Evolutionary conservation across 1,284 basidiomycete species (phyloP), one percentile per base, ranked within the genome.

Genomic region (Sutorius eximius): DNA sequence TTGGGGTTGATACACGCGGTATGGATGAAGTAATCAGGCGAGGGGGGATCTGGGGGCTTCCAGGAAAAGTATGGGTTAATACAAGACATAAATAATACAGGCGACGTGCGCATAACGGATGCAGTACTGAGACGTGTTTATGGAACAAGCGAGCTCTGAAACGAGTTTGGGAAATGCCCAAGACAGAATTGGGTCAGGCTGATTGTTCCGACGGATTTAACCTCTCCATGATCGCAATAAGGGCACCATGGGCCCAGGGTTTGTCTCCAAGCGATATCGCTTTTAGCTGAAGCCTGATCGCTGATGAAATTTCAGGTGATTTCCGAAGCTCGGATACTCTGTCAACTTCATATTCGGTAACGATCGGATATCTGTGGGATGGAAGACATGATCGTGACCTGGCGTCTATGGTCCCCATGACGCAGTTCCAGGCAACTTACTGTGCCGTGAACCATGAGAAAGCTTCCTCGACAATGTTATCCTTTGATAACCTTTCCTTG

Each of bases 1-100:
- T 46, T 30, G 68, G 68, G 24, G 22, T 72, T 16, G 69, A 69
- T 29, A 68, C 61, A n/a, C 59, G 59, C 15, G 61, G 61, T 36
- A 71, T 72, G 69, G 66, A 71, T 15, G 68, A 69, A 50, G 41
- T 66, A 30, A 48, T 71, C 55, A 70, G 68, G 36, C 68, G 68
- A 52, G 68, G 68, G 11, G 68, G 68, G 10, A 56, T 69, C 32
- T 69, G 71, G 71, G 65, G 68, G 3, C 37, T 69, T 5, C 69
- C 69, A 37, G 68, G 71, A 43, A 70, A 62, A 58, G 57, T 71
- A 37, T 72, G 71, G 69, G 53, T 52, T 32, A 57, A 58, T 24
- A 58, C 48, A 49, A 53, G 63, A 36, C 49, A 41, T 38, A 66
- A 41, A 36, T 69, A 22, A 57, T 64, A 63, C 61, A 62, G 8